phyloP scores from a whole-genome alignment of 306 rosid genomes.

The Trifolium fragiferum region DNA sequence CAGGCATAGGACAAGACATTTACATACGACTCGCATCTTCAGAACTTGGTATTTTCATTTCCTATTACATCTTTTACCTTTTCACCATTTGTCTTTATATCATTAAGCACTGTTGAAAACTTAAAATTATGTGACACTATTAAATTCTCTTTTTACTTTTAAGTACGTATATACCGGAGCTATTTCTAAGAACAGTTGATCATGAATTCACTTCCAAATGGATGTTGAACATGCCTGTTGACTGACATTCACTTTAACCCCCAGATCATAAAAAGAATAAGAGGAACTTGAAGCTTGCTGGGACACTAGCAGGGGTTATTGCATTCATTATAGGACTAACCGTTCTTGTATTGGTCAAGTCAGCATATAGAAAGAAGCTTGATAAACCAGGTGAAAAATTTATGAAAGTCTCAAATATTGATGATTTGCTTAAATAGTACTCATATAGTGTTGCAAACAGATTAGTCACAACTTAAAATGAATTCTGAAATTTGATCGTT shows the following conservation, averaged over 20 bases:
- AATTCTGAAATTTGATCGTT: background rate
- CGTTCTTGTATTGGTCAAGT: background rate
- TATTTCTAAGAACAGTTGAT: background rate
- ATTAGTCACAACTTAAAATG: background rate
- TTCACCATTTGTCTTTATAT: background rate
- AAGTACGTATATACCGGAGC: no score
- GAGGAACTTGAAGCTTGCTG: constrained; percentile 23
- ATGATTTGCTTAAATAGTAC: background rate
- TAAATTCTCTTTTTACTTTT: background rate
- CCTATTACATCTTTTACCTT: background rate
- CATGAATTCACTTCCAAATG: background rate
- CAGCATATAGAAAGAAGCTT: no score
- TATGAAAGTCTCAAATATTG: background rate
- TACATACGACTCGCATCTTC: background rate
- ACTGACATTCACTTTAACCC: background rate
- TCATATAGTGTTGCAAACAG: background rate
- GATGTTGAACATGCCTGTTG: background rate
- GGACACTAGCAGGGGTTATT: background rate
- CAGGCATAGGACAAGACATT: background rate
- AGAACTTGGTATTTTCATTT: background rate
- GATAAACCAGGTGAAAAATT: no score
- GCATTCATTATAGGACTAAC: background rate
- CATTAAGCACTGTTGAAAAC: no score
- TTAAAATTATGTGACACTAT: background rate
- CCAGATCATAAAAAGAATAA: constrained; percentile 10